Evolutionary conservation across 1,284 basidiomycete species (phyloP).

Genomic region (Pyrrhoderma lamaoense): DNA sequence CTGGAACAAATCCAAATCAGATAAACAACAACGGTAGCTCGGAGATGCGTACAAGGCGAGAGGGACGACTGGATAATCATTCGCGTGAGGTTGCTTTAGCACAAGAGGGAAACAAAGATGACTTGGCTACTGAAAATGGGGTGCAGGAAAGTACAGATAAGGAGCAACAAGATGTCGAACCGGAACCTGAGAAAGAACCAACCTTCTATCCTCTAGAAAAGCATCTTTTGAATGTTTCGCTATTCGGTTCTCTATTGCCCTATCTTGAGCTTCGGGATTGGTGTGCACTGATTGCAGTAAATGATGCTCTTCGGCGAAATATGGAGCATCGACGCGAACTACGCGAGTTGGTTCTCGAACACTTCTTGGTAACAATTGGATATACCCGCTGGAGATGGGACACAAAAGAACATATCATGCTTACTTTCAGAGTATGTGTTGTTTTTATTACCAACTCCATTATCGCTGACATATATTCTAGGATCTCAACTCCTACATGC

Average conservation of each 20-base stretch:
- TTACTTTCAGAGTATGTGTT: constrained; percentile 50
- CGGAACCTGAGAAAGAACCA: constrained; percentile 26
- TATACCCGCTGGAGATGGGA: constrained; percentile 59
- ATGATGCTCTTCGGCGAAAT: constrained; percentile 41
- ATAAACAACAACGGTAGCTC: neutral
- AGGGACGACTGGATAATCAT: constrained; percentile 34
- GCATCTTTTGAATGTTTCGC: constrained; percentile 42
- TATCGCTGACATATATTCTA: constrained; percentile 25
- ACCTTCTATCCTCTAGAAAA: constrained; percentile 43
- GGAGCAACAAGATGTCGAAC: constrained; percentile 23
- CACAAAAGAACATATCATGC: constrained; percentile 47
- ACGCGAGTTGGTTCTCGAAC: constrained; percentile 56
- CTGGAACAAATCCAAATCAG: constrained; percentile 3
- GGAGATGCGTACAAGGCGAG: constrained; percentile 26
- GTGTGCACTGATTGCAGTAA: constrained; percentile 48
- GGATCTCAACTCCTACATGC: constrained; percentile 73
- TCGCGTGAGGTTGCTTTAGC: constrained; percentile 27
- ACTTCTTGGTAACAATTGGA: constrained; percentile 60
- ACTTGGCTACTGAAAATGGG: no score
- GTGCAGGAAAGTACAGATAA: no score
- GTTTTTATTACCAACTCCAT: constrained; percentile 3
- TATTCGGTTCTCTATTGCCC: constrained; percentile 46
- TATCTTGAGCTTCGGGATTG: constrained; percentile 63
- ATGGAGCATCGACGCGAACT: constrained; percentile 44
- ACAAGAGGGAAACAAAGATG: neutral